Evolutionary conservation across 2,329 filamentous ascomycete genomes (phyloP).

Genomic region (Penicillium sp.): DNA sequence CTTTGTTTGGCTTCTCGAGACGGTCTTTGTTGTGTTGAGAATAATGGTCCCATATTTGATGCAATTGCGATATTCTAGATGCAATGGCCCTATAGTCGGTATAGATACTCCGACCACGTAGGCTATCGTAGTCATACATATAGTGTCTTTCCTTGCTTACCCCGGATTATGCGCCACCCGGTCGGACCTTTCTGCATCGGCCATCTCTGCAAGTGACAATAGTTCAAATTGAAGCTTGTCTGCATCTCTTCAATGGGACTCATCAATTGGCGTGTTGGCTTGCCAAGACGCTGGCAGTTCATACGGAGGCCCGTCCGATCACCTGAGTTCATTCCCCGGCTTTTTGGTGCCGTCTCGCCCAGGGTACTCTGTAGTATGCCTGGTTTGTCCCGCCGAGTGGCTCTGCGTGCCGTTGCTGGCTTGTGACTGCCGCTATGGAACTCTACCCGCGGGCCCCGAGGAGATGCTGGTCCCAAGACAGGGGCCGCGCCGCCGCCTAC

Average conservation of each 20-base stretch:
- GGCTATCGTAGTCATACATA: background rate
- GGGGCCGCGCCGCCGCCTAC: background rate
- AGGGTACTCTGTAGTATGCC: background rate
- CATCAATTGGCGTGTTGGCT: background rate
- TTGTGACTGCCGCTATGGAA: conserved; percentile 1
- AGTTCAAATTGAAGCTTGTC: background rate
- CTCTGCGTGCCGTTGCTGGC: background rate
- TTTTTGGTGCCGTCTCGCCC: background rate
- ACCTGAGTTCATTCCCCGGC: conserved; percentile 13
- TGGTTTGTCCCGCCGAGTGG: background rate
- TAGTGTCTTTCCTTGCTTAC: background rate
- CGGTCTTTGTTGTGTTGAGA: background rate
- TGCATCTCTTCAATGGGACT: background rate
- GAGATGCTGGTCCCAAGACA: background rate
- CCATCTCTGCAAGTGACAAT: background rate
- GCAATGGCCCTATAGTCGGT: background rate
- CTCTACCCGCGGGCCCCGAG: background rate
- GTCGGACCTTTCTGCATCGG: background rate
- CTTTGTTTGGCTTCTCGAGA: background rate
- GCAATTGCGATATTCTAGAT: background rate
- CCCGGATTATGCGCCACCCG: conserved; percentile 13
- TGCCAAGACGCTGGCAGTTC: background rate
- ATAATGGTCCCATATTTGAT: background rate
- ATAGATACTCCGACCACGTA: background rate
- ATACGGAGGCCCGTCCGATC: conserved; percentile 16